phyloP scores from a whole-genome alignment of 352 stramenopile genomes.

The Phytophthora colocasiae region DNA sequence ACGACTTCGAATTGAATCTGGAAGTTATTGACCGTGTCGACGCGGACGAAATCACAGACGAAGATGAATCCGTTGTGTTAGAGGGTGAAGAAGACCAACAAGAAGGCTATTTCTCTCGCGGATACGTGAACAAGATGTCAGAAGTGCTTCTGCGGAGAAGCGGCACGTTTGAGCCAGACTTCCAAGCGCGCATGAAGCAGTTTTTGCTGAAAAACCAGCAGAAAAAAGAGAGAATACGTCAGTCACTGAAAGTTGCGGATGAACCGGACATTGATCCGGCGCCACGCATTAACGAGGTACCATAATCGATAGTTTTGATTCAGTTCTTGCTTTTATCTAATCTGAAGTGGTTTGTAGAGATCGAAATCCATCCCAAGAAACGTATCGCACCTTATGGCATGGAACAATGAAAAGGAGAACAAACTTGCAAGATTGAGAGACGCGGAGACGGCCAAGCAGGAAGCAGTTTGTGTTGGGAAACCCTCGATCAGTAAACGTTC shows the following conservation, averaged over 20 bases:
- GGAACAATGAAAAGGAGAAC: constrained; percentile 64
- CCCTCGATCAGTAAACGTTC: constrained; percentile 48
- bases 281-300: constrained; percentile 68
- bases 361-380: constrained; percentile 66
- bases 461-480: constrained; percentile 39
- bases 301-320: background rate
- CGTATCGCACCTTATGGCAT: constrained; percentile 70
- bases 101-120: constrained; percentile 7
- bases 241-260: constrained; percentile 42
- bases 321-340: background rate
- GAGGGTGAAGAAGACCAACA: constrained; percentile 3
- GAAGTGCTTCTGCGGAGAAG: constrained; percentile 53
- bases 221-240: constrained; percentile 58
- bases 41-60: constrained; percentile 4
- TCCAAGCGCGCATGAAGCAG: constrained; percentile 65
- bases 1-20: background rate
- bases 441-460: constrained; percentile 38
- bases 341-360: constrained; percentile 38
- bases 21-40: constrained; percentile 4
- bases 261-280: constrained; percentile 34
- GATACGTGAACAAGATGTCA: constrained; percentile 39
- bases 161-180: constrained; percentile 62
- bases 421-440: constrained; percentile 58
- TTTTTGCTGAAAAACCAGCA: constrained; percentile 55
- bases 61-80: background rate